These are phyloP conservation scores for Zelopaecilomyces penicillatus DNA, from an alignment of 2,329 filamentous ascomycete species.

Conservation along the genomic window DNA sequence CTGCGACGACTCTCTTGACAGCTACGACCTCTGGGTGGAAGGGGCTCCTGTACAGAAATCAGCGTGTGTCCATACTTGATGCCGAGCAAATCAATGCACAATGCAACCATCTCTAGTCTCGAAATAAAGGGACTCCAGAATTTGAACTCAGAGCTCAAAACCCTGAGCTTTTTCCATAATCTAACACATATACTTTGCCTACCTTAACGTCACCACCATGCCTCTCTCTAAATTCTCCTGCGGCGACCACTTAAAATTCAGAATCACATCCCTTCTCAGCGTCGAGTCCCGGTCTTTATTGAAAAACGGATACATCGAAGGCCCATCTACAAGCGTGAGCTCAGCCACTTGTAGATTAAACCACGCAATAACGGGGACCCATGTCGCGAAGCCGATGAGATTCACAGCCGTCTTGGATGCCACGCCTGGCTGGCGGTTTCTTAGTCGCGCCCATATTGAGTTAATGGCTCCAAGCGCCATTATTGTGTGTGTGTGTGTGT, in stretches of 20 bases:
- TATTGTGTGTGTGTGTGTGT: too few relatives aligned
- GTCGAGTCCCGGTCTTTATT: slow-evolving; percentile 57
- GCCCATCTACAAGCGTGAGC: slow-evolving; percentile 47
- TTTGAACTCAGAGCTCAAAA: too few relatives aligned
- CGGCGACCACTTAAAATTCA: slow-evolving; percentile 52
- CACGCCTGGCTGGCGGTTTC: slow-evolving; percentile 15
- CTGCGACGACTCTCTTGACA: slow-evolving; percentile 75
- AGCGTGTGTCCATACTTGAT: neutral
- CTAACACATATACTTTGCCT: too few relatives aligned
- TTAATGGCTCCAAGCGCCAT: slow-evolving; percentile 22
- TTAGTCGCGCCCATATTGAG: slow-evolving; percentile 29
- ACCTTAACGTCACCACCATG: slow-evolving; percentile 68
- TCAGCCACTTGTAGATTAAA: slow-evolving; percentile 55
- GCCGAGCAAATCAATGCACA: neutral
- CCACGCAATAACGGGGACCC: slow-evolving; percentile 54
- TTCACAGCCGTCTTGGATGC: slow-evolving; percentile 32
- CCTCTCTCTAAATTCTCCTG: slow-evolving; percentile 54
- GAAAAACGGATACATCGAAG: slow-evolving; percentile 71
- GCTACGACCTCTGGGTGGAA: slow-evolving; percentile 58
- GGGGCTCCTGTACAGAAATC: slow-evolving; percentile 51
- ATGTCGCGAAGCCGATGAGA: slow-evolving; percentile 47
- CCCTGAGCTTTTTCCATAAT: too few relatives aligned
- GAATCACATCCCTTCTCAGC: slow-evolving; percentile 44
- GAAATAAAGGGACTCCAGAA: too few relatives aligned
- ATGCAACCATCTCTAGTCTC: too few relatives aligned